phyloP scores from a whole-genome alignment of 768 basidiomycete species.

The Chiua virens region DNA sequence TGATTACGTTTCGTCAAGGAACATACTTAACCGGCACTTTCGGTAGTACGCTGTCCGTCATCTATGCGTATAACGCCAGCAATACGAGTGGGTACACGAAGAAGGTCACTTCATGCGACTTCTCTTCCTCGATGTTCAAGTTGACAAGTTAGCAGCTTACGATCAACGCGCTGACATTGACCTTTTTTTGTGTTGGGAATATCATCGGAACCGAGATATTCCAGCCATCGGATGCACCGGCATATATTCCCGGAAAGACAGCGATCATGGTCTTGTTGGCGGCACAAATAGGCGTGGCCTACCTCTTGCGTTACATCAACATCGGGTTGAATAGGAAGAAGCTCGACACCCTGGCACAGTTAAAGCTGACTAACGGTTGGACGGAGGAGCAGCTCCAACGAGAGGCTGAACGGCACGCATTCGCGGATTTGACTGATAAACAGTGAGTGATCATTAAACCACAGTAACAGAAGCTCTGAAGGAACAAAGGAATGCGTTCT shows the following conservation, averaged over 20 bases:
- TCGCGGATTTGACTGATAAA: slow-evolving; percentile 30
- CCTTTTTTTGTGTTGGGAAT: slow-evolving; percentile 21
- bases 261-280: slow-evolving; percentile 31
- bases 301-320: slow-evolving; percentile 21
- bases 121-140: background rate
- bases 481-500: slow-evolving; percentile 32
- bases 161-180: slow-evolving; percentile 19
- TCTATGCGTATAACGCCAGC: slow-evolving; percentile 27
- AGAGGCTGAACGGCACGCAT: slow-evolving; percentile 26
- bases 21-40: slow-evolving; percentile 23
- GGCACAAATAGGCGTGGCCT: slow-evolving; percentile 22
- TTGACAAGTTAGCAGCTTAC: slow-evolving; percentile 8
- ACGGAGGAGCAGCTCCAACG: slow-evolving; percentile 20
- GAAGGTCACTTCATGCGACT: slow-evolving; percentile 14
- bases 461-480: background rate
- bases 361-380: slow-evolving; percentile 20
- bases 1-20: slow-evolving; percentile 7
- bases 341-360: slow-evolving; percentile 10
- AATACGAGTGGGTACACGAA: slow-evolving; percentile 30
- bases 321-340: slow-evolving; percentile 23
- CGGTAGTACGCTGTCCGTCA: slow-evolving; percentile 22
- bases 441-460: slow-evolving; percentile 13
- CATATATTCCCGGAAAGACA: slow-evolving; percentile 36
- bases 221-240: slow-evolving; percentile 22
- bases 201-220: slow-evolving; percentile 27